Evolutionary conservation across 345 rosid genomes (phyloP).

Genomic region (Melaleuca alternifolia): DNA sequence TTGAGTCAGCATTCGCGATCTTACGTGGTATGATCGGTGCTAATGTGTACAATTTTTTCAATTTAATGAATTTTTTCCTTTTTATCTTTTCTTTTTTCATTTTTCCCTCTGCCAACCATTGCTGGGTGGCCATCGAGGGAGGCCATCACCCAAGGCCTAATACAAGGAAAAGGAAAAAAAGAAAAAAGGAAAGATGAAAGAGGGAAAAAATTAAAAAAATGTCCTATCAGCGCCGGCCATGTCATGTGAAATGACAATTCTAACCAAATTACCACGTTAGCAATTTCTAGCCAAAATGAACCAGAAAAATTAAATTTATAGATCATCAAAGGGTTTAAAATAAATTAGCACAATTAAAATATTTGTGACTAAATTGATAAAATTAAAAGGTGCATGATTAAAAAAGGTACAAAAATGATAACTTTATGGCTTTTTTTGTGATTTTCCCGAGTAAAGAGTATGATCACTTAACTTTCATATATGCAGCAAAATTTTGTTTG

Average conservation of each 20-base stretch:
- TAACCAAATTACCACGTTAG: neutral
- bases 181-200: neutral
- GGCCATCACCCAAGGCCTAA: too few relatives aligned
- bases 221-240: neutral
- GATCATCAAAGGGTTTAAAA: neutral
- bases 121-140: too few relatives aligned
- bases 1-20: fast-evolving
- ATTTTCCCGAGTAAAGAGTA: neutral
- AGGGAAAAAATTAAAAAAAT: neutral
- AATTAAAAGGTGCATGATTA: fast-evolving
- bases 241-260: fast-evolving
- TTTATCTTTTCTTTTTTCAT: neutral
- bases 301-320: fast-evolving
- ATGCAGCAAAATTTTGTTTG: neutral
- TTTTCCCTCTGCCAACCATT: neutral
- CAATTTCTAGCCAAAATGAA: fast-evolving
- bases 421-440: neutral
- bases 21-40: fast-evolving
- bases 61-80: neutral
- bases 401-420: fast-evolving
- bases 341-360: neutral
- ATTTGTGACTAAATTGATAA: neutral
- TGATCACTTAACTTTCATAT: neutral
- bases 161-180: too few relatives aligned
- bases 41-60: fast-evolving